Percentiles rank a stretch among this genome's conserved stretches.
phyloP scores from a whole-genome alignment of 2,329 filamentous ascomycete species.

The Helotiales sp. region DNA sequence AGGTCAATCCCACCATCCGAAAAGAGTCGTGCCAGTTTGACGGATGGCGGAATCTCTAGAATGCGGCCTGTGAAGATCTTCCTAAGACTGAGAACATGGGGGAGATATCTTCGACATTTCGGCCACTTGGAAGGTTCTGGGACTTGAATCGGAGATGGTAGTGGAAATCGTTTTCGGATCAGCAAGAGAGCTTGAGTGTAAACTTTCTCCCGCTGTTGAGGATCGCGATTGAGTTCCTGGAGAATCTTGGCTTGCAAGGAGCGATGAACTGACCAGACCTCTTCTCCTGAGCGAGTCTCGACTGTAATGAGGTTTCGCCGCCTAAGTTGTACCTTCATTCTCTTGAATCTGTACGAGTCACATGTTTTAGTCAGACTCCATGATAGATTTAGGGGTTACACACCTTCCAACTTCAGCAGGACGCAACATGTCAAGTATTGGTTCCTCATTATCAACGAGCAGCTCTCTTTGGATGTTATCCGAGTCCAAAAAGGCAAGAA shows the following conservation, averaged over 20 bases:
- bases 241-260: conserved; percentile 24
- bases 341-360: conserved; percentile 10
- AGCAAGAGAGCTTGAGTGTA: conserved; percentile 17
- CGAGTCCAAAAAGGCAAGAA: conserved; percentile 26
- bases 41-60: background rate
- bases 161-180: background rate
- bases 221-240: conserved; percentile 17
- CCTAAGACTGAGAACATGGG: conserved; percentile 1
- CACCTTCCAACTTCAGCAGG: too few species aligned
- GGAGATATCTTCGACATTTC: conserved; percentile 1
- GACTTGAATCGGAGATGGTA: background rate
- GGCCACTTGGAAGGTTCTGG: conserved; percentile 10
- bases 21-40: background rate
- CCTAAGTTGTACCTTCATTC: conserved; percentile 23
- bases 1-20: background rate
- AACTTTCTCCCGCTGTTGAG: conserved; percentile 9
- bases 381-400: too few species aligned
- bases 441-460: conserved; percentile 21
- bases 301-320: conserved; percentile 21
- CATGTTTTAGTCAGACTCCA: too few species aligned
- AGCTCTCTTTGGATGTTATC: conserved; percentile 25
- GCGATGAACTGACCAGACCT: conserved; percentile 23
- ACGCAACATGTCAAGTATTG: too few species aligned
- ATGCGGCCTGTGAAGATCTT: background rate
- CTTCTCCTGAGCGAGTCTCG: conserved; percentile 7